phyloP scores from a whole-genome alignment of 129 eudicot species.

The Pseudognaphalium luteoalbum region DNA sequence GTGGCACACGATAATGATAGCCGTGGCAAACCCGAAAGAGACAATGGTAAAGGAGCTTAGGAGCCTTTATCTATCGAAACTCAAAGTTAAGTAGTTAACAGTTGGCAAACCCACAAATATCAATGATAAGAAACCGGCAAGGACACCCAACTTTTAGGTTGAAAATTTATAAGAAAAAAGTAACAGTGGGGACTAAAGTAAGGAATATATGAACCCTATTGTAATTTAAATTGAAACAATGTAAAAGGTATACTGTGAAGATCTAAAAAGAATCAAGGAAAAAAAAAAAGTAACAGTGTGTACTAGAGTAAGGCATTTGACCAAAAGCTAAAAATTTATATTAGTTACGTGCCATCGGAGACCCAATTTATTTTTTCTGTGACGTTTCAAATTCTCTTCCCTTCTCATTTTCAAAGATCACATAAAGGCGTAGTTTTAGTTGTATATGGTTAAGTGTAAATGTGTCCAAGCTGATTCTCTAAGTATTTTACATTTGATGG shows the following conservation, averaged over 20 bases:
- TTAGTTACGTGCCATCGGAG: not conserved
- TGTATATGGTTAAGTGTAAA: not conserved
- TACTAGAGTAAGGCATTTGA: not conserved
- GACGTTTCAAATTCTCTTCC: not conserved
- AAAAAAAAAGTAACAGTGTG: not conserved
- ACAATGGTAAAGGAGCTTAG: not conserved
- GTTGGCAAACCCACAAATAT: not conserved
- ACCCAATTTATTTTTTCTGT: not conserved
- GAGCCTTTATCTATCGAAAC: not conserved
- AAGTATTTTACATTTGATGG: not conserved
- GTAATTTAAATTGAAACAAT: not conserved
- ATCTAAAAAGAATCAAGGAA: too few species aligned
- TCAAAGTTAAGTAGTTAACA: not conserved
- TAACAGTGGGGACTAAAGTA: not conserved
- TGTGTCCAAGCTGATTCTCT: not conserved
- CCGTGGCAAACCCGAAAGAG: not conserved
- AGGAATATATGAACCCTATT: not conserved
- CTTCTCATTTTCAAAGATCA: not conserved
- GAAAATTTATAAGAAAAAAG: not conserved
- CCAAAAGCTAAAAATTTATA: not conserved
- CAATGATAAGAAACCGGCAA: not conserved
- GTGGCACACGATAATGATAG: not conserved
- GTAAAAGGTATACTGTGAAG: not conserved
- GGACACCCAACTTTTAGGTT: not conserved
- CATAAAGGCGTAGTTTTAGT: not conserved